Base-by-base conservation (phyloP, 257 asterid species). In the Solanum pimpinellifolium region DNA sequence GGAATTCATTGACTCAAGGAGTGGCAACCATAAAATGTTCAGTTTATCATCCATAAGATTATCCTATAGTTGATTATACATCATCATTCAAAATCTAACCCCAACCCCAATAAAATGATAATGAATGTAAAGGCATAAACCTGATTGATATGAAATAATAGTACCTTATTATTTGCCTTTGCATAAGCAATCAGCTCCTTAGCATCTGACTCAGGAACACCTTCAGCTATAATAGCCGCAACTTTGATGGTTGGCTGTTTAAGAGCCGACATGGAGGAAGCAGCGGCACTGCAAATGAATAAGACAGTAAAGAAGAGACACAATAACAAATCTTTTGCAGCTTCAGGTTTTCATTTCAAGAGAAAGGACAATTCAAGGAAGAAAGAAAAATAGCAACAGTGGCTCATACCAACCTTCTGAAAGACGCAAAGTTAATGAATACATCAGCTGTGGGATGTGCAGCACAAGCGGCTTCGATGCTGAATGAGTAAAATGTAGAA, bases 401-500 rank as follows among this genome's bases (percentile, higher is more conserved):
- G 37, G 69, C 18, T 39, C 90, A 83, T 75, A 69, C 91, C 56
- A 92, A 97, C 99, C 99, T 97, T 95, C 99, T 94, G 90, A 86
- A 97, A 47, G 99, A 97, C 83, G 99, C 99, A 86, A 97, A 97
- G 93, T 97, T 96, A 73, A 97, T 97, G 96, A 97, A 97, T 68
- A 97, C 99, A 94, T 97, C 99, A 74, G 99, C 99, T 4, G 97
- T 97, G 44, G 99, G 98, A 87, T 96, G 98, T 12, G 99, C 95
- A 77, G 99, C 97, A 92, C 97, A 93, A 70, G 99, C 99, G 10
- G 98, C 97, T 89, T 96, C 99, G 86, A 96, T 88, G 83, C 99
- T 97, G 98, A 21, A 41, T 21, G 72, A 88, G 56, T 88, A 85
- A 73, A 85, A 47, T 21, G 23, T 29, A 80, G 44, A 47, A 80